A percentile compares a stretch with the other conserved stretches of the same genome.
These are phyloP conservation scores for Colletotrichum filicis DNA, from an alignment of 2,329 filamentous ascomycete genomes.

Conservation along the genomic window DNA sequence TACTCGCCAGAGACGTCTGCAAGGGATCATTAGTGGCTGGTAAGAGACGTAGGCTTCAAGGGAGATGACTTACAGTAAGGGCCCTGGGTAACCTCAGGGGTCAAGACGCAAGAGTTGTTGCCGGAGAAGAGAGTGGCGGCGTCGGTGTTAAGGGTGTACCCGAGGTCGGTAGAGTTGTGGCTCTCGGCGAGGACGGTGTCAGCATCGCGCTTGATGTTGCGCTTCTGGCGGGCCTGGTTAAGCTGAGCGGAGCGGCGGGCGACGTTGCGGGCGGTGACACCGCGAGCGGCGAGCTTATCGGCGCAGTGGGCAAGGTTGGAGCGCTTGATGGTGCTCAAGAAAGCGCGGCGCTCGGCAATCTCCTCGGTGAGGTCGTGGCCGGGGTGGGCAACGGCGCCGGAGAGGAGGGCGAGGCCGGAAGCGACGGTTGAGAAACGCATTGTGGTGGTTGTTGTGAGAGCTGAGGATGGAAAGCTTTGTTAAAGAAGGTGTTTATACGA, in stretches of 20 bases:
- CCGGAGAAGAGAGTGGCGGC: slow-evolving; percentile 46
- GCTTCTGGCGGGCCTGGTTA: slow-evolving; percentile 53
- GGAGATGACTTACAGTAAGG: slow-evolving; percentile 52
- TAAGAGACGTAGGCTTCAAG: too few relatives aligned
- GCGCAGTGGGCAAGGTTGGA: slow-evolving; percentile 59
- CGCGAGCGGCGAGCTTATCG: slow-evolving; percentile 57
- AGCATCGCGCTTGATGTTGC: slow-evolving; percentile 45
- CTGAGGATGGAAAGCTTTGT: not conserved
- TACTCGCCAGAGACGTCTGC: slow-evolving; percentile 48
- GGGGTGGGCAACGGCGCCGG: slow-evolving; percentile 52
- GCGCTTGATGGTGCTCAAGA: slow-evolving; percentile 51
- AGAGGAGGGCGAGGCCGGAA: slow-evolving; percentile 32
- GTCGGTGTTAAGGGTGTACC: slow-evolving; percentile 44
- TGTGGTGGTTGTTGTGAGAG: not conserved
- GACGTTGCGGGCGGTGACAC: slow-evolving; percentile 54
- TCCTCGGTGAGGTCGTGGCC: slow-evolving; percentile 61
- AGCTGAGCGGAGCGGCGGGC: slow-evolving; percentile 55
- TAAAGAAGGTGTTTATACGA: slow-evolving; percentile 13
- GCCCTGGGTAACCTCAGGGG: slow-evolving; percentile 58
- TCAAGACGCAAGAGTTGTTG: slow-evolving; percentile 56
- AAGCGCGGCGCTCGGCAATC: slow-evolving; percentile 59
- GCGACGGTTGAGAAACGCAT: slow-evolving; percentile 33
- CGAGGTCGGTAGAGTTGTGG: slow-evolving; percentile 47
- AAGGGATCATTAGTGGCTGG: not conserved
- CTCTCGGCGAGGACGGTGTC: slow-evolving; percentile 45